A percentile compares a stretch with the other conserved stretches of the same genome.
phyloP scores from a whole-genome alignment of 106 monocot species.

The Alisma plantagoaquatica region DNA sequence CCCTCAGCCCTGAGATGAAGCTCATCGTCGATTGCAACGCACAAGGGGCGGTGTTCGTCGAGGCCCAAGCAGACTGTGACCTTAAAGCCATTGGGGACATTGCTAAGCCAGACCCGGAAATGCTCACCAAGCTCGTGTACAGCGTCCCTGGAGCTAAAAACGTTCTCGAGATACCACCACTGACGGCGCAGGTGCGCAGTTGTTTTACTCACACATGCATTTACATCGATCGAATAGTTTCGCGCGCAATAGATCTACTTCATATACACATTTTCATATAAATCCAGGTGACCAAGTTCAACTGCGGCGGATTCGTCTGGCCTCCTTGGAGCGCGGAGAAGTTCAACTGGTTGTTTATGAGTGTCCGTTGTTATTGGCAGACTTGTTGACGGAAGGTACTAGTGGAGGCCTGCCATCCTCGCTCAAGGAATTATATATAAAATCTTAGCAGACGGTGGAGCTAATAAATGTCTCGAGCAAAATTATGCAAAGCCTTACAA shows the following conservation, averaged over 20 bases:
- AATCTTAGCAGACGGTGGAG: no score
- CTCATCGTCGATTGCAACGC: slow-evolving; percentile 62
- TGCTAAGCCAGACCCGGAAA: slow-evolving; percentile 51
- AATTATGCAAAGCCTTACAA: no score
- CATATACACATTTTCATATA: no score
- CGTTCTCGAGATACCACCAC: slow-evolving; percentile 65
- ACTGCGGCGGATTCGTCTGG: slow-evolving; percentile 68
- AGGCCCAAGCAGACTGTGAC: slow-evolving; percentile 58
- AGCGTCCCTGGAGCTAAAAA: slow-evolving; percentile 58
- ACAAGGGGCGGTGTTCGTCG: slow-evolving; percentile 69
- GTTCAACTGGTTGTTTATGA: no score
- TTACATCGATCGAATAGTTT: background rate
- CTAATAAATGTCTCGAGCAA: no score
- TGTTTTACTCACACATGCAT: background rate
- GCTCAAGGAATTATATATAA: no score
- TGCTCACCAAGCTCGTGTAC: slow-evolving; percentile 69
- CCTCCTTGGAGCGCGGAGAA: no score
- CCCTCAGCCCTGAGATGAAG: slow-evolving; percentile 60
- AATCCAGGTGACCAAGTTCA: slow-evolving; percentile 66
- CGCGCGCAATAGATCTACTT: no score
- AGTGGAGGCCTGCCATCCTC: no score
- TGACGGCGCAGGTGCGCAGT: slow-evolving; percentile 53
- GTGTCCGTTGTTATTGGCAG: no score
- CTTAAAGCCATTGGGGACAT: slow-evolving; percentile 60
- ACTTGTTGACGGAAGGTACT: no score